A percentile compares a stretch with the other conserved stretches of the same genome.
Conservation (phyloP, 495 filamentous ascomycete genomes). For the Aspergillus sclerotioniger region DNA sequence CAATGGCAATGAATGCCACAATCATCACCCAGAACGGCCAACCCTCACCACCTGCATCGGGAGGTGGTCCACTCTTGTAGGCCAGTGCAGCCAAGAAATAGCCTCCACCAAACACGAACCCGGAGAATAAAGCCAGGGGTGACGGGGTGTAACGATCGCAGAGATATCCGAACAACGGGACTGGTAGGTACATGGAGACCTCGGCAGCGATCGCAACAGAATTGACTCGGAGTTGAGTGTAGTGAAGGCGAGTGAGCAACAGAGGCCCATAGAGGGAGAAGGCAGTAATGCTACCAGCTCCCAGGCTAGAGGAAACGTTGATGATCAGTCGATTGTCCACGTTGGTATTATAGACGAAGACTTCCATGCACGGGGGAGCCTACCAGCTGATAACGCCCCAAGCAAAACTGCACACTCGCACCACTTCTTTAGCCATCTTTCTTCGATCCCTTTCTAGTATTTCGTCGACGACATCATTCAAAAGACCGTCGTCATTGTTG, state of each 20-base stretch:
- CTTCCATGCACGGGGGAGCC: conserved; percentile 13
- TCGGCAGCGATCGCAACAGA: conserved; percentile 79
- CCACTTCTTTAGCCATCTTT: conserved; percentile 49
- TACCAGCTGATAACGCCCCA: conserved; percentile 62
- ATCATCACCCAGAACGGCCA: conserved; percentile 84
- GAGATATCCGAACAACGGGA: conserved; percentile 83
- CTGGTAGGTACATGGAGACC: conserved; percentile 82
- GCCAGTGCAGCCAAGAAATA: conserved; percentile 81
- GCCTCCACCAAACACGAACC: conserved; percentile 69
- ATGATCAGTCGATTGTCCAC: not conserved
- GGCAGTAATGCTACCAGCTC: conserved; percentile 78
- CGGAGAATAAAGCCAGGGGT: conserved; percentile 68
- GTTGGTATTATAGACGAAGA: not conserved
- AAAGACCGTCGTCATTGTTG: conserved; percentile 52
- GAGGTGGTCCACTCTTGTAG: conserved; percentile 63
- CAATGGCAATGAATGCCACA: conserved; percentile 74
- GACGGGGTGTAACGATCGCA: conserved; percentile 85
- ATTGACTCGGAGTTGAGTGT: conserved; percentile 89
- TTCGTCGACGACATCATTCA: conserved; percentile 59
- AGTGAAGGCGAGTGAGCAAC: conserved; percentile 78
- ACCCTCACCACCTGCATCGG: conserved; percentile 54
- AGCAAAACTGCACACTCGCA: conserved; percentile 55
- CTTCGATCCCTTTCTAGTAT: conserved; percentile 56
- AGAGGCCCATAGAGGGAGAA: conserved; percentile 90
- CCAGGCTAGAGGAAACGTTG: conserved; percentile 48